These are phyloP conservation scores for Spergularia marina DNA, from an alignment of 148 eudicot species.

Conservation along the genomic window DNA sequence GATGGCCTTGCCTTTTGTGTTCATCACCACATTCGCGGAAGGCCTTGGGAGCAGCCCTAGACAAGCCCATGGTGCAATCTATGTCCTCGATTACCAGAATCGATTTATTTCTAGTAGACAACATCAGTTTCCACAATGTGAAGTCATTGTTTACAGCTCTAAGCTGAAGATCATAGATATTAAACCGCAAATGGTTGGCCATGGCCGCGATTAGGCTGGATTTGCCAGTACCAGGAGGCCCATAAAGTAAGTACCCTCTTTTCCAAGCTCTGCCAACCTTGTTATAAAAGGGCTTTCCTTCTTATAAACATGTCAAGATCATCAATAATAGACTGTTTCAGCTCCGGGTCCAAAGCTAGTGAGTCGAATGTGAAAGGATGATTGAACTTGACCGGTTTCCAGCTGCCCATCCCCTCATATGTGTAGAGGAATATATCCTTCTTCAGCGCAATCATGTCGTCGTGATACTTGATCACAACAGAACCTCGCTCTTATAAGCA, in stretches of 20 bases:
- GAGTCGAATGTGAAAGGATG: conserved; percentile 31
- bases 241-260: conserved; percentile 29
- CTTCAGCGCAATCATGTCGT: conserved; percentile 3
- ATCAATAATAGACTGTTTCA: conserved; percentile 21
- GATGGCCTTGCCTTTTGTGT: neutral
- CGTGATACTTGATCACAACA: conserved; percentile 15
- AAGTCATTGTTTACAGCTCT: neutral
- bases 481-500: conserved; percentile 7
- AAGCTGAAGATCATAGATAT: conserved; percentile 24
- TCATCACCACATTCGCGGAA: neutral
- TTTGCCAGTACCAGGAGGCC: conserved; percentile 32
- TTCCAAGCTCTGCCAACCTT: conserved; percentile 31
- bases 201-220: conserved; percentile 31
- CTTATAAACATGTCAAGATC: conserved; percentile 26
- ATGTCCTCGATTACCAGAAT: conserved; percentile 33
- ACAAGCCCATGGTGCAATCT: conserved; percentile 19
- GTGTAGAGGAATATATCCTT: conserved; percentile 19
- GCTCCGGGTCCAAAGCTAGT: conserved; percentile 25
- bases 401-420: neutral
- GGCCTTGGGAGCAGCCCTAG: conserved; percentile 6
- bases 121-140: conserved; percentile 13
- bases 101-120: conserved; percentile 14
- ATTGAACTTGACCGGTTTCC: conserved; percentile 12
- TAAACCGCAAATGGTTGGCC: conserved; percentile 26
- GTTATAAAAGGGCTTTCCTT: conserved; percentile 23